Conservation (phyloP, 164 flowering plant species). For the Dillenia turbinata region DNA sequence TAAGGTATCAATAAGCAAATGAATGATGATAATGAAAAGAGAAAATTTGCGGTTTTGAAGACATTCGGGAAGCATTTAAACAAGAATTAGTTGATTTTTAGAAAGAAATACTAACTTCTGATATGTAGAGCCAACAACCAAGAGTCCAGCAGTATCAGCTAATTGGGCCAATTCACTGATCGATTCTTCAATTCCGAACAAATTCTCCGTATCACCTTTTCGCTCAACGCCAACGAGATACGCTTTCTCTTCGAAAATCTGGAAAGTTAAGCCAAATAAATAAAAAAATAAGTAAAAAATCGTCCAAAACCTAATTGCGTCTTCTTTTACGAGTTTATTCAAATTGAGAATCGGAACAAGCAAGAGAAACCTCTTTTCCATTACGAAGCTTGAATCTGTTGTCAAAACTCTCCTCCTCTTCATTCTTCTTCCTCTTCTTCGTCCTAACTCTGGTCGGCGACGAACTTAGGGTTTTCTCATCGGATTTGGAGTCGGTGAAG, state of each 20-base stretch:
- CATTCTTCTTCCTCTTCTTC: constrained; percentile 21
- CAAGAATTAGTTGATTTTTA: too few relatives aligned
- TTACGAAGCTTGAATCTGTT: constrained; percentile 52
- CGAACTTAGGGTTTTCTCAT: constrained; percentile 9
- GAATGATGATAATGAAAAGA: too few relatives aligned
- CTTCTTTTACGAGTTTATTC: background rate
- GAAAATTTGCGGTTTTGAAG: too few relatives aligned
- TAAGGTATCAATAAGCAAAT: too few relatives aligned
- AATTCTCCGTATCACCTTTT: constrained; percentile 42
- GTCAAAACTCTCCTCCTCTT: constrained; percentile 30
- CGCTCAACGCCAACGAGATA: constrained; percentile 78
- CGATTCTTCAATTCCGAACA: constrained; percentile 75
- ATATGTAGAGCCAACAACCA: constrained; percentile 79
- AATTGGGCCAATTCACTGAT: constrained; percentile 77
- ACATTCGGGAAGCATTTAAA: too few relatives aligned
- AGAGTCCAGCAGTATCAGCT: constrained; percentile 92
- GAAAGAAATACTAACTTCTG: constrained; percentile 66
- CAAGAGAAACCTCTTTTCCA: constrained; percentile 49
- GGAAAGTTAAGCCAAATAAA: constrained; percentile 2
- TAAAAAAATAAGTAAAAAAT: background rate
- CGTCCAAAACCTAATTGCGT: background rate
- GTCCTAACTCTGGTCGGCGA: constrained; percentile 3
- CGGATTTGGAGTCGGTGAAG: constrained; percentile 9
- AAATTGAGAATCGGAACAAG: background rate
- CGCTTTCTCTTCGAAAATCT: constrained; percentile 84